Base-by-base conservation (phyloP, 768 basidiomycete species). In the Tephrocybe sp. region DNA sequence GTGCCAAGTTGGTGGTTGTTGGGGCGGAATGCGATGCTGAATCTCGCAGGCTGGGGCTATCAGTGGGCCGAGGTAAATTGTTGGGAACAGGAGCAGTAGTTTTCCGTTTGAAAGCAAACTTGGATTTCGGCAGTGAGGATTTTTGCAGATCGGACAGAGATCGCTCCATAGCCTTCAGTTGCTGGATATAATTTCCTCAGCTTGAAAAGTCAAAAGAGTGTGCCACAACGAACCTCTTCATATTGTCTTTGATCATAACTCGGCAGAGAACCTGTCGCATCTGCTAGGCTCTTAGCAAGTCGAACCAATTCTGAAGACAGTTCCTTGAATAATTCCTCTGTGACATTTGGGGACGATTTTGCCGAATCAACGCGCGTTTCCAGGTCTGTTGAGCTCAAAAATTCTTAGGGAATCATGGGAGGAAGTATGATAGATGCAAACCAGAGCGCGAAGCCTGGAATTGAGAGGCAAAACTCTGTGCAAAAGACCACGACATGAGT, bases 201-300 rank as follows among this genome's bases (percentile, higher is more conserved):
- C 30, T 47, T 25, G 34, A 30, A 42, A 19, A 46, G 16, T 30
- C 51, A 33, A 18, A 21, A 25, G 13, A 37, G n/a, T 16, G 18
- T 34, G 18, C 11, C 29, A 45, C 9, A 21, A 70, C 82, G 46
- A 56, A 89, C 88, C 58, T 71, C 66, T 62, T 86, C 85, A 60
- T 76, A 86, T 59, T 83, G 83, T 46, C 83, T 76, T 60, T 86
- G 88, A 64, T 90, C 87, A 60, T 88, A 89, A 31, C 76, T 70
- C 3, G 88, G 84, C 38, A 92, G 67, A 49, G 76, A 80, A 6
- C 76, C 75, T 8, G 78, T 80, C 4, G 84, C 87, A 61, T 83
- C 85, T 5, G 74, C 70, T 15, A 91, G 72, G 19, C 70, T 71
- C 58, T 84, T 91, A 37, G 79, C 72, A 37, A 89, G 64, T 51